These are phyloP conservation scores for Elasticomyces elasticus DNA, from an alignment of 495 filamentous ascomycete species.

Conservation along the genomic window DNA sequence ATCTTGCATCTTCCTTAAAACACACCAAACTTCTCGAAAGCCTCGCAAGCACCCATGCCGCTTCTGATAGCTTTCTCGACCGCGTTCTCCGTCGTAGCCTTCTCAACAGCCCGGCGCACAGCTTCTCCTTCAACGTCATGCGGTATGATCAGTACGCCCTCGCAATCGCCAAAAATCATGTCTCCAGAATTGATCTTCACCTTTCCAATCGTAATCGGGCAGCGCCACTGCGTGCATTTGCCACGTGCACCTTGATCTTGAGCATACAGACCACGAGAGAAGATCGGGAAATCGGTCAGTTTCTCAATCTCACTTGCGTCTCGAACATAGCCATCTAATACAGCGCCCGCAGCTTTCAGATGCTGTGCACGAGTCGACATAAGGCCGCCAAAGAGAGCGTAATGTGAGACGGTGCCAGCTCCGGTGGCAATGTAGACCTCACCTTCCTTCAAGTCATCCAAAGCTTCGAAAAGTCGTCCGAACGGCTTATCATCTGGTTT, in stretches of 20 bases:
- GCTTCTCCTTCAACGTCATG: not conserved
- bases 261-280: slow-evolving; percentile 8
- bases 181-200: slow-evolving; percentile 1
- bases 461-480: slow-evolving; percentile 1
- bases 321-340: slow-evolving; percentile 1
- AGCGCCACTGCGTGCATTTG: not conserved
- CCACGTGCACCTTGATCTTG: slow-evolving; percentile 6
- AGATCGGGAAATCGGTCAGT: slow-evolving; percentile 1
- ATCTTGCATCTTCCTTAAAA: too few species aligned
- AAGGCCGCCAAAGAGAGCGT: slow-evolving; percentile 4
- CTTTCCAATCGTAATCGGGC: not conserved
- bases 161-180: slow-evolving; percentile 4
- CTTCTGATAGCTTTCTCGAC: not conserved
- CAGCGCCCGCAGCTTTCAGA: slow-evolving; percentile 7
- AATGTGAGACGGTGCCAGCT: not conserved
- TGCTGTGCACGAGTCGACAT: slow-evolving; percentile 3
- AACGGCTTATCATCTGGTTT: slow-evolving; percentile 1
- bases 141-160: slow-evolving; percentile 2
- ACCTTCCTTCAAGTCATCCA: slow-evolving; percentile 8
- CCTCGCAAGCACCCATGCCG: slow-evolving; percentile 2
- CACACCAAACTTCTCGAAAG: not conserved
- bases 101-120: not conserved
- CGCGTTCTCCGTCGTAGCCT: slow-evolving; percentile 1
- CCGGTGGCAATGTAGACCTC: slow-evolving; percentile 7
- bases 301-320: slow-evolving; percentile 4